phyloP scores from a whole-genome alignment of 2,329 filamentous ascomycete species.

The Graphilbum fragrans region DNA sequence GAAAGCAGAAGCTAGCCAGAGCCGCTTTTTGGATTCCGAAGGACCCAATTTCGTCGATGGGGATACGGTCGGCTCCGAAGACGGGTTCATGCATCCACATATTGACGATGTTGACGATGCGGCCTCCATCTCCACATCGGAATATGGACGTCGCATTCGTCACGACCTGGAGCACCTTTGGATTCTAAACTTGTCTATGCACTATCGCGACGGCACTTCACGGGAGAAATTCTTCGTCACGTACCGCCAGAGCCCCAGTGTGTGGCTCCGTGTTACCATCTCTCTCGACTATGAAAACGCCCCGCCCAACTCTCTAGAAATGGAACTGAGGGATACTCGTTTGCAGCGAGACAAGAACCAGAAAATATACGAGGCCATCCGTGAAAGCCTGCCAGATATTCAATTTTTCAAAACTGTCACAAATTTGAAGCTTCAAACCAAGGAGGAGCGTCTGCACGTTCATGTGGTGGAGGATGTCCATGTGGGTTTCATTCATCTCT shows the following conservation, averaged over 20 bases:
- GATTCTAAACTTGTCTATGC: slow-evolving; percentile 98
- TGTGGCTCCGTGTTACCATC: slow-evolving; percentile 82
- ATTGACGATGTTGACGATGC: slow-evolving; percentile 1
- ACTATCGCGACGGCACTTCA: slow-evolving; percentile 85
- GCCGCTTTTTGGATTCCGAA: too few species aligned
- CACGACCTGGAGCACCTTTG: slow-evolving; percentile 78
- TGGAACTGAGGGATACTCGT: slow-evolving; percentile 62
- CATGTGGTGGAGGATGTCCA: slow-evolving; percentile 97
- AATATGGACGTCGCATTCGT: slow-evolving; percentile 54
- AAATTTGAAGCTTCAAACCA: slow-evolving; percentile 86
- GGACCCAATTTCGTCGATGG: too few species aligned
- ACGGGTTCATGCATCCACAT: too few species aligned
- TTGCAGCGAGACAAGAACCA: slow-evolving; percentile 88
- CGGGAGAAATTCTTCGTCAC: slow-evolving; percentile 98
- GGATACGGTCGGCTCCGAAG: too few species aligned
- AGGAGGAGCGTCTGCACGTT: slow-evolving; percentile 77
- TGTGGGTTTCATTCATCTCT: slow-evolving; percentile 26
- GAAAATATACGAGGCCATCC: slow-evolving; percentile 88
- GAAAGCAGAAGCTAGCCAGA: too few species aligned
- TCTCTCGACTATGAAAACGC: slow-evolving; percentile 86
- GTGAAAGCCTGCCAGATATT: slow-evolving; percentile 83
- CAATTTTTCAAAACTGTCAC: slow-evolving; percentile 95
- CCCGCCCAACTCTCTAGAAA: slow-evolving; percentile 70
- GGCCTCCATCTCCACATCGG: slow-evolving; percentile 36
- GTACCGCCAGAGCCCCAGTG: slow-evolving; percentile 66